Evolutionary conservation across 1,284 basidiomycete genomes (phyloP).

Genomic region (Phylloporus sp.): DNA sequence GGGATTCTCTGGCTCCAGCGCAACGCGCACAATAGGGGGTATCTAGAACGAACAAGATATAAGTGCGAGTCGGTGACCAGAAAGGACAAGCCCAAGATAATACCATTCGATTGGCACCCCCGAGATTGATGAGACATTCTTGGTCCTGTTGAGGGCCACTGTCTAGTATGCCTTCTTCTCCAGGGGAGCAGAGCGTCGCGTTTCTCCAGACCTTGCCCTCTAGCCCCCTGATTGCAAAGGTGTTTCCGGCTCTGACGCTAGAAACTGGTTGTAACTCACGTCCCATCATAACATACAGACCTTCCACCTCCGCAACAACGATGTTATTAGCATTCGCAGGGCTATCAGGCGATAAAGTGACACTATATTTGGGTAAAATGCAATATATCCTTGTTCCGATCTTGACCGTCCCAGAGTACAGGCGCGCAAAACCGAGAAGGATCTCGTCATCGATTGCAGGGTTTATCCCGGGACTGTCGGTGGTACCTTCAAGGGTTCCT

Average conservation of each 20-base stretch:
- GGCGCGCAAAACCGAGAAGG: slow-evolving; percentile 89
- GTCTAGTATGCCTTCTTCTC: slow-evolving; percentile 50
- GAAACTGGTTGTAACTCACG: slow-evolving; percentile 88
- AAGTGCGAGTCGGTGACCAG: neutral
- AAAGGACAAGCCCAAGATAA: slow-evolving; percentile 16
- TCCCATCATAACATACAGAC: slow-evolving; percentile 98
- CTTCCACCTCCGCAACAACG: slow-evolving; percentile 69
- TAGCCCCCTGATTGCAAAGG: slow-evolving; percentile 92
- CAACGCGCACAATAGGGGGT: slow-evolving; percentile 94
- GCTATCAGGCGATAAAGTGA: slow-evolving; percentile 70
- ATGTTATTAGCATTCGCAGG: slow-evolving; percentile 78
- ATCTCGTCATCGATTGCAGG: slow-evolving; percentile 58
- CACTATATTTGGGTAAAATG: slow-evolving; percentile 90
- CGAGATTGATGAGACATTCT: slow-evolving; percentile 83
- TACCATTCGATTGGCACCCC: slow-evolving; percentile 78
- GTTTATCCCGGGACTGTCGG: slow-evolving; percentile 22
- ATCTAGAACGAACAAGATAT: slow-evolving; percentile 52
- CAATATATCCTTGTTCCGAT: slow-evolving; percentile 74
- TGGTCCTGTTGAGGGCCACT: slow-evolving; percentile 48
- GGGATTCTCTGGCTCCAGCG: slow-evolving; percentile 88
- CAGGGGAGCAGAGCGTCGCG: slow-evolving; percentile 86
- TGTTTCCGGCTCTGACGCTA: slow-evolving; percentile 91
- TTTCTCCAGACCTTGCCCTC: slow-evolving; percentile 91
- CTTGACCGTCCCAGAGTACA: slow-evolving; percentile 89
- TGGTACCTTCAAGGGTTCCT: slow-evolving; percentile 27